Conservation (phyloP, 768 basidiomycete species). For the Mrakia blollopis region DNA sequence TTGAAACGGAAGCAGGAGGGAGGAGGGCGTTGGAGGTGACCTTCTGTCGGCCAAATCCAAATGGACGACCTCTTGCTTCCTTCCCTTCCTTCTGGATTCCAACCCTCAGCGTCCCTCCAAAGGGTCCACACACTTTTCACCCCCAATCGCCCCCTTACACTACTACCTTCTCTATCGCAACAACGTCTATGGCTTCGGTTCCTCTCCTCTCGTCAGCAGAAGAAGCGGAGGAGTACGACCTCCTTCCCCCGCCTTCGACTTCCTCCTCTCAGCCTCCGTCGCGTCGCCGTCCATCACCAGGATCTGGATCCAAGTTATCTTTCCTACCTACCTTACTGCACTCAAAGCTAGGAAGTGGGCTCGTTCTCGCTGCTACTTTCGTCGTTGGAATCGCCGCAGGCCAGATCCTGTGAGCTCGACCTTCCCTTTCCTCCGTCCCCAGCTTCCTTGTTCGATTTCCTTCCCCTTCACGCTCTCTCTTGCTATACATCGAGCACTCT, state of each 20-base stretch:
- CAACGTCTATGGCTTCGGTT: neutral
- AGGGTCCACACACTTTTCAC: neutral
- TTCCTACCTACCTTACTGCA: neutral
- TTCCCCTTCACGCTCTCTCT: too few relatives aligned
- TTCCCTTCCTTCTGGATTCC: neutral
- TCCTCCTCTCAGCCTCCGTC: neutral
- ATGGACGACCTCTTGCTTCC: neutral
- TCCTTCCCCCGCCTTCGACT: neutral
- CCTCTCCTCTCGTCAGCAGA: neutral
- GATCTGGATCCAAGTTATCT: neutral
- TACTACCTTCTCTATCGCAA: too few relatives aligned
- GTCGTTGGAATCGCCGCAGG: neutral
- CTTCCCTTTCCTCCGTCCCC: neutral
- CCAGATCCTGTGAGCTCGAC: slow-evolving; percentile 1
- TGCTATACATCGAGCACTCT: too few relatives aligned
- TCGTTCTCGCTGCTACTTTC: neutral
- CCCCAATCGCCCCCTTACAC: neutral
- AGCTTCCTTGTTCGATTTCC: neutral
- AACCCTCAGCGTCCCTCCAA: neutral
- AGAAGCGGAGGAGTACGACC: slow-evolving; percentile 16
- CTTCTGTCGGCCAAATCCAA: neutral
- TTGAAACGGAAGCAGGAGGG: too few relatives aligned
- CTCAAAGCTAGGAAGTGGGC: neutral
- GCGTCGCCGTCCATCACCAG: neutral
- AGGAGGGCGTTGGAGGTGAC: neutral